Evolutionary conservation across 2,329 filamentous ascomycete species (phyloP).

Genomic region (Penicillium concentricum): DNA sequence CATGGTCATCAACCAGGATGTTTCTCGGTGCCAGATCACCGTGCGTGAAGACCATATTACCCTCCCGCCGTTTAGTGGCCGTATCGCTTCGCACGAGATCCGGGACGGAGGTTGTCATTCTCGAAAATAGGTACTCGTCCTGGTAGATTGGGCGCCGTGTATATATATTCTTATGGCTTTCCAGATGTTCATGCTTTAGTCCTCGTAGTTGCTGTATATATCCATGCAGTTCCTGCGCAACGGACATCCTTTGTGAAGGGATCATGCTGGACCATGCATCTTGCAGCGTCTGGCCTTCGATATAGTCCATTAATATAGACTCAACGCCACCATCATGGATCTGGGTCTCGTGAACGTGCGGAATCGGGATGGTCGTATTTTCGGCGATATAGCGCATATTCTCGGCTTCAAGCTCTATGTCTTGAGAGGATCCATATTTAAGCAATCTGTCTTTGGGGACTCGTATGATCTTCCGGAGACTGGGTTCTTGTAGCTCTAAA

Average conservation of each 20-base stretch:
- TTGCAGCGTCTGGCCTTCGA: constrained; percentile 3
- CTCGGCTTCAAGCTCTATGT: neutral
- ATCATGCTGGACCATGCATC: constrained; percentile 10
- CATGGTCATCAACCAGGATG: constrained; percentile 7
- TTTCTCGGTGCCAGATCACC: constrained; percentile 8
- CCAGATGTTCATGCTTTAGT: neutral
- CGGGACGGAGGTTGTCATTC: neutral
- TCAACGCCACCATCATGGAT: neutral
- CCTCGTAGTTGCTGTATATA: neutral
- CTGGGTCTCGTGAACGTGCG: neutral
- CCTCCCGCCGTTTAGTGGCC: neutral
- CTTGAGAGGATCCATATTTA: neutral
- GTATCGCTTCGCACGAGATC: neutral
- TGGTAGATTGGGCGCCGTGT: neutral
- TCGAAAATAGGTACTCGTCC: neutral
- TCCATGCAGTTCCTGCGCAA: constrained; percentile 9
- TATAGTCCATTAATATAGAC: constrained; percentile 4
- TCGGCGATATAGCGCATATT: constrained; percentile 1
- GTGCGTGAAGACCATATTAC: constrained; percentile 5
- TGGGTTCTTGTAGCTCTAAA: neutral
- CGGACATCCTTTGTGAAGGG: constrained; percentile 1
- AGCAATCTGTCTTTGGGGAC: neutral
- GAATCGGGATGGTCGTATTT: constrained; percentile 2
- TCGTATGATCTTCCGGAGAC: neutral
- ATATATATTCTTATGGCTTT: neutral